Percentiles rank a stretch among this genome's conserved stretches.
Evolutionary conservation across 2,329 filamentous ascomycete species (phyloP).

Genomic region (Lecanicillium sp.): DNA sequence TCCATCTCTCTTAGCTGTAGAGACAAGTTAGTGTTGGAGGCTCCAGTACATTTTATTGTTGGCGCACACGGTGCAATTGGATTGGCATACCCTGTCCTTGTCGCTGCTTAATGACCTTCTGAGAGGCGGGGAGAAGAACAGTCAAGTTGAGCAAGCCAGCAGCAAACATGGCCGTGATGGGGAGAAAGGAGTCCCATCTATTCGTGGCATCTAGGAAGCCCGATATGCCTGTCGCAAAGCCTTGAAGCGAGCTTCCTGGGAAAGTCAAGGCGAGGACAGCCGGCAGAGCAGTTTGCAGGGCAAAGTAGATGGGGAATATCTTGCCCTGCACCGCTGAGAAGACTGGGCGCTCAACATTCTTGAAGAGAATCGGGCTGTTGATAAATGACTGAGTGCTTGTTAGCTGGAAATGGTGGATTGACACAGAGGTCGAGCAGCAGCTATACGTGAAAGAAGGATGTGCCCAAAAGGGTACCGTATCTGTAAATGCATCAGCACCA

Average conservation of each 20-base stretch:
- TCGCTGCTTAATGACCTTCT: constrained; percentile 63
- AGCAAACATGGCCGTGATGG: constrained; percentile 62
- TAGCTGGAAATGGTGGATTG: constrained; percentile 6
- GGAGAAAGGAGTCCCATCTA: constrained; percentile 55
- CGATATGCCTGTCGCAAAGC: constrained; percentile 37
- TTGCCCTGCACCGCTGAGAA: constrained; percentile 75
- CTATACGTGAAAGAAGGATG: constrained; percentile 72
- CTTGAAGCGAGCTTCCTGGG: constrained; percentile 49
- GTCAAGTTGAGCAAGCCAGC: constrained; percentile 63
- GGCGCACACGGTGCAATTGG: no score
- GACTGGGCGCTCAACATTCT: constrained; percentile 64
- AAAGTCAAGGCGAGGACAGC: constrained; percentile 70
- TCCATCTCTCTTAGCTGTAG: constrained; percentile 70
- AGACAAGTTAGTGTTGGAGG: constrained; percentile 1
- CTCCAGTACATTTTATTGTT: no score
- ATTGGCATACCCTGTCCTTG: constrained; percentile 63
- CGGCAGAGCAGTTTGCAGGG: constrained; percentile 70
- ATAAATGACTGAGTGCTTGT: constrained; percentile 56
- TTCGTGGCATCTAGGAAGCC: constrained; percentile 54
- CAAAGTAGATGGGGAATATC: constrained; percentile 85
- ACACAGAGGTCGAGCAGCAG: neutral
- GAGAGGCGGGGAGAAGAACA: constrained; percentile 67
- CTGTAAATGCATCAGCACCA: no score
- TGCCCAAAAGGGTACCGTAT: constrained; percentile 81
- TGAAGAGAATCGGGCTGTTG: constrained; percentile 67